These are phyloP conservation scores for Ustilago bromivora DNA, from an alignment of 1,284 basidiomycete genomes.

Conservation along the genomic window DNA sequence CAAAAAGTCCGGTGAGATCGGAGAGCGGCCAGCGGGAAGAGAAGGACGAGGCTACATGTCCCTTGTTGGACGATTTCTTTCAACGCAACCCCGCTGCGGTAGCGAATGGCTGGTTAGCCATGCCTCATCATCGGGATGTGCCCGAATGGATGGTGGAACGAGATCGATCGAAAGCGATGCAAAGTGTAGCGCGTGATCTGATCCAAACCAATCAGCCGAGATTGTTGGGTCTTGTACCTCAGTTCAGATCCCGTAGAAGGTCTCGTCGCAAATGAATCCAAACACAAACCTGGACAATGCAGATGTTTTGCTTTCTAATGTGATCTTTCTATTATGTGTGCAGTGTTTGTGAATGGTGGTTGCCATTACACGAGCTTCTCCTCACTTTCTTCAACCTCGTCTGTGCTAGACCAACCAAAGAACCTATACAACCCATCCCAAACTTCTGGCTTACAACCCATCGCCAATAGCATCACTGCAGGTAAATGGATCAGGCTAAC, in stretches of 20 bases:
- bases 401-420: constrained; percentile 27
- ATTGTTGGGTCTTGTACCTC: constrained; percentile 7
- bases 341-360: neutral
- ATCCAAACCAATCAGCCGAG: constrained; percentile 4
- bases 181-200: constrained; percentile 5
- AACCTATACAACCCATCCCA: constrained; percentile 54
- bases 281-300: neutral
- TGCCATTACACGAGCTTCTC: constrained; percentile 20
- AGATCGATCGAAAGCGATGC: neutral
- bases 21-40: neutral
- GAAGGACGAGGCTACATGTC: neutral
- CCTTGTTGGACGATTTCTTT: constrained; percentile 29
- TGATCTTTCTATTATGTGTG: neutral
- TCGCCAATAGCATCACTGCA: constrained; percentile 88
- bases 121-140: constrained; percentile 27
- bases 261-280: neutral
- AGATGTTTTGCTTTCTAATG: neutral
- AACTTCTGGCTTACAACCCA: constrained; percentile 73
- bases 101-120: constrained; percentile 42
- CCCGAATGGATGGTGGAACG: neutral
- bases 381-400: constrained; percentile 2
- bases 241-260: neutral
- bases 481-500: constrained; percentile 92
- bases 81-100: constrained; percentile 31
- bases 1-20: neutral